Evolutionary conservation across 2,329 filamentous ascomycete species (phyloP).

Genomic region (Neofusicoccum parvum): DNA sequence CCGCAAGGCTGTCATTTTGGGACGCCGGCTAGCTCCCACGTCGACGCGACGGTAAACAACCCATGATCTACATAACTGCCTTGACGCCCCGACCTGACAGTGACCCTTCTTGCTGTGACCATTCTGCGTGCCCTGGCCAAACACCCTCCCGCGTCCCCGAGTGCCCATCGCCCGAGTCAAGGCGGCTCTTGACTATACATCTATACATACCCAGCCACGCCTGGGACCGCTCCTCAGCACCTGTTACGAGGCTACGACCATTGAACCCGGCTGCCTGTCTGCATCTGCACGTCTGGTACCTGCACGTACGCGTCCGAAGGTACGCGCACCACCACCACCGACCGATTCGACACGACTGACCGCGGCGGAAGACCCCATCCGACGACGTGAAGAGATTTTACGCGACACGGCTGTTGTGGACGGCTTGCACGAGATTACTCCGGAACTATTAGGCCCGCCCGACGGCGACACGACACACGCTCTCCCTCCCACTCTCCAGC

Average conservation of each 20-base stretch:
- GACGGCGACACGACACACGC: conserved; percentile 4
- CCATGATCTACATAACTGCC: conserved; percentile 36
- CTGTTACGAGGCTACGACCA: conserved; percentile 17
- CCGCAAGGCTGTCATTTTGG: conserved; percentile 36
- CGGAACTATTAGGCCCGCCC: conserved; percentile 18
- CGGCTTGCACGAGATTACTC: conserved; percentile 19
- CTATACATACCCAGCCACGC: conserved; percentile 20
- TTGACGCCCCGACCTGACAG: conserved; percentile 24
- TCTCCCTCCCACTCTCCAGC: not conserved
- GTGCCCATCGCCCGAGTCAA: conserved; percentile 18
- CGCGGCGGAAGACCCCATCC: conserved; percentile 5
- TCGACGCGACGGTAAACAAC: conserved; percentile 28
- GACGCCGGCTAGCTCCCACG: conserved; percentile 29
- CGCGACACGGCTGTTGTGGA: conserved; percentile 19
- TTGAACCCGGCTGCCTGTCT: conserved; percentile 15
- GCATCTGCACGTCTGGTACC: conserved; percentile 19
- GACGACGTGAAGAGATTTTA: conserved; percentile 20
- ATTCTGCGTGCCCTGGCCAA: conserved; percentile 28
- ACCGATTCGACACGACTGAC: conserved; percentile 14
- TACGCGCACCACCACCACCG: conserved; percentile 27
- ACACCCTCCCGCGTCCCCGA: conserved; percentile 17
- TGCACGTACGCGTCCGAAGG: conserved; percentile 21
- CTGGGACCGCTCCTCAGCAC: conserved; percentile 11
- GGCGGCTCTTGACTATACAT: conserved; percentile 22
- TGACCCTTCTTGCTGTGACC: conserved; percentile 22